Evolutionary conservation across 2,329 filamentous ascomycete genomes (phyloP).

Genomic region (Fusarium equiseti): DNA sequence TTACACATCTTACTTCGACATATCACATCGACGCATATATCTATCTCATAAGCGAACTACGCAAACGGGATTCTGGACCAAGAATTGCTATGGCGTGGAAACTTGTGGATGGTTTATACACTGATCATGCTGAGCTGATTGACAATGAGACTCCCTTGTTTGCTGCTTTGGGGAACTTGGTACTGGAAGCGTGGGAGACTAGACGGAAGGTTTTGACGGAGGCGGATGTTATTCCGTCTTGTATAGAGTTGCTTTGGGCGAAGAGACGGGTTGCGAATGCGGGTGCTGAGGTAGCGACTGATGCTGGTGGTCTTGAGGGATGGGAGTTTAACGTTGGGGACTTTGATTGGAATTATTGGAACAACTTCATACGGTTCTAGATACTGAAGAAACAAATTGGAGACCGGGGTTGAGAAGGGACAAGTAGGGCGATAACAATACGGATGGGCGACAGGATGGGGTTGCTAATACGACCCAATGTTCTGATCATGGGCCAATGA

Average conservation of each 20-base stretch:
- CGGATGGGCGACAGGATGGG: not conserved
- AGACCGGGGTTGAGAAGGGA: no score
- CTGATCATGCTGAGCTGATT: conserved; percentile 37
- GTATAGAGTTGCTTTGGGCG: conserved; percentile 22
- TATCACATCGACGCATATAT: conserved; percentile 50
- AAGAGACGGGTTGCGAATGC: not conserved
- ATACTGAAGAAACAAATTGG: no score
- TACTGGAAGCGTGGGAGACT: conserved; percentile 42
- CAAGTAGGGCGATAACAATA: not conserved
- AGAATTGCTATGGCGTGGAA: conserved; percentile 46
- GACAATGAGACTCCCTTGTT: conserved; percentile 13
- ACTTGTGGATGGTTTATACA: conserved; percentile 45
- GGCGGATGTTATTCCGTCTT: conserved; percentile 1
- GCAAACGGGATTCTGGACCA: conserved; percentile 26
- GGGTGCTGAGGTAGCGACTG: not conserved
- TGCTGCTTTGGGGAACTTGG: conserved; percentile 25
- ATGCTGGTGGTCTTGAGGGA: not conserved
- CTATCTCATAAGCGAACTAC: conserved; percentile 50
- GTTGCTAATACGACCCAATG: not conserved
- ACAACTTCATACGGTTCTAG: conserved; percentile 36
- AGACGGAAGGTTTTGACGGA: conserved; percentile 15
- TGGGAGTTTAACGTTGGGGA: conserved; percentile 12
- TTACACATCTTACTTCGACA: conserved; percentile 46
- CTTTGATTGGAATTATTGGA: conserved; percentile 42
- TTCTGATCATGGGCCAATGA: not conserved